phyloP scores from a whole-genome alignment of 495 filamentous ascomycete species.

The Penicillium longicatenatum region DNA sequence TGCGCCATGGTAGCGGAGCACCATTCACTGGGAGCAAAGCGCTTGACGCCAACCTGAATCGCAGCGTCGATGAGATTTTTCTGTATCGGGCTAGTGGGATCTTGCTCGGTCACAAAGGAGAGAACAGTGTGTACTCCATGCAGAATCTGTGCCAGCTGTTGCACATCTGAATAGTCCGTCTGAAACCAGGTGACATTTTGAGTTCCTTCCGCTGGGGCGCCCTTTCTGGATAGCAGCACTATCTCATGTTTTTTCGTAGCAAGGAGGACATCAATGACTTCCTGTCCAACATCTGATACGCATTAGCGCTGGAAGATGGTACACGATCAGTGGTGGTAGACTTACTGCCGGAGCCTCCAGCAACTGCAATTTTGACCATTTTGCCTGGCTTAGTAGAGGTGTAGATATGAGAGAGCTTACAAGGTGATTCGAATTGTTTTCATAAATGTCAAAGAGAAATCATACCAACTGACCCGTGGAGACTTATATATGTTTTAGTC shows the following conservation, averaged over 20 bases:
- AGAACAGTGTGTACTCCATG: conserved; percentile 56
- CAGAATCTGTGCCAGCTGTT: conserved; percentile 37
- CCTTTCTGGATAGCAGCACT: conserved; percentile 45
- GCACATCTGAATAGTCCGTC: conserved; percentile 46
- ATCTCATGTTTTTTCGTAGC: conserved; percentile 55
- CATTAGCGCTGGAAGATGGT: conserved; percentile 10
- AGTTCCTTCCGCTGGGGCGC: conserved; percentile 10
- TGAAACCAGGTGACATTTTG: conserved; percentile 36
- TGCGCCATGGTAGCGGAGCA: conserved; percentile 17
- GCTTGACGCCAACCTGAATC: conserved; percentile 59
- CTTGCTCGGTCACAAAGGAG: conserved; percentile 49
- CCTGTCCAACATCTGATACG: conserved; percentile 49
- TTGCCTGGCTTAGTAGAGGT: conserved; percentile 1
- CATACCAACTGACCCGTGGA: background rate
- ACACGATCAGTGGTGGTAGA: background rate
- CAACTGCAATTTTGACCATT: conserved; percentile 60
- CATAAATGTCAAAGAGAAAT: background rate
- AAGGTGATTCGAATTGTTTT: background rate
- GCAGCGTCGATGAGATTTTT: conserved; percentile 62
- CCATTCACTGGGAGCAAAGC: conserved; percentile 51
- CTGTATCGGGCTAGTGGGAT: conserved; percentile 37
- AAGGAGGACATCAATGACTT: conserved; percentile 56
- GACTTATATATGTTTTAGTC: background rate
- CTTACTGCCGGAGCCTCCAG: conserved; percentile 55
- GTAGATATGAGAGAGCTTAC: background rate